phyloP scores from a whole-genome alignment of 1,139 yeast species.

The Petasospora fabianii region DNA sequence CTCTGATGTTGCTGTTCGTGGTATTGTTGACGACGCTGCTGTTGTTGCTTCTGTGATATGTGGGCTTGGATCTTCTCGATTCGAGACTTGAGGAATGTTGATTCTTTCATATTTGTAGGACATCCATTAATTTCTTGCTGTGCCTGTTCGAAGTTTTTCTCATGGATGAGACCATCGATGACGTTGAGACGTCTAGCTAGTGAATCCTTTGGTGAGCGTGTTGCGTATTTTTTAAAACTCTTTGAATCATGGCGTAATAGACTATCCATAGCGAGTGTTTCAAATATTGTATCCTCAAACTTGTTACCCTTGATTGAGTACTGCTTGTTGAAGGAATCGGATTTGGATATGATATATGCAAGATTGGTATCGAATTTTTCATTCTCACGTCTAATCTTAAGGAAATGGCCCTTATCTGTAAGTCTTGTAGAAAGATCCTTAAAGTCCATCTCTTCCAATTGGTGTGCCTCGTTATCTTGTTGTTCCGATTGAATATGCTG shows the following conservation, averaged over 20 bases:
- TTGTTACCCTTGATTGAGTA: conserved; percentile 16
- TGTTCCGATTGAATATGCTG: conserved; percentile 34
- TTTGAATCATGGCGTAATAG: conserved; percentile 15
- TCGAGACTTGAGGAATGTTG: conserved; percentile 13
- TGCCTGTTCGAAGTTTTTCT: conserved; percentile 20
- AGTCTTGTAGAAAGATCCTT: conserved; percentile 17
- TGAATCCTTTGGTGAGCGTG: conserved; percentile 7
- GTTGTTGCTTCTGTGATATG: no score
- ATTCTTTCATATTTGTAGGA: conserved; percentile 21
- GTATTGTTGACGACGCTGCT: conserved; percentile 49
- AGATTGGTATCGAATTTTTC: conserved; percentile 21
- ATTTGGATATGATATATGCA: conserved; percentile 14
- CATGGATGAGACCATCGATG: conserved; percentile 19
- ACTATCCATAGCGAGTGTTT: conserved; percentile 15
- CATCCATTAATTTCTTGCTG: conserved; percentile 17
- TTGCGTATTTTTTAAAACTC: conserved; percentile 9
- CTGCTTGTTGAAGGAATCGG: conserved; percentile 16
- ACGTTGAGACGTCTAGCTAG: conserved; percentile 20
- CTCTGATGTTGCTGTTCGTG: conserved; percentile 48
- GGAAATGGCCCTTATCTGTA: conserved; percentile 10
- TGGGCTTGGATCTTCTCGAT: conserved; percentile 32
- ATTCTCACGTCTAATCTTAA: conserved; percentile 24
- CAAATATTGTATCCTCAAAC: conserved; percentile 16
- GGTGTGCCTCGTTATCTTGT: conserved; percentile 20
- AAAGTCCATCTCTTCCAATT: conserved; percentile 22